phyloP scores from a whole-genome alignment of 2,329 filamentous ascomycete genomes.

The Nannizziopsis barbatae region DNA sequence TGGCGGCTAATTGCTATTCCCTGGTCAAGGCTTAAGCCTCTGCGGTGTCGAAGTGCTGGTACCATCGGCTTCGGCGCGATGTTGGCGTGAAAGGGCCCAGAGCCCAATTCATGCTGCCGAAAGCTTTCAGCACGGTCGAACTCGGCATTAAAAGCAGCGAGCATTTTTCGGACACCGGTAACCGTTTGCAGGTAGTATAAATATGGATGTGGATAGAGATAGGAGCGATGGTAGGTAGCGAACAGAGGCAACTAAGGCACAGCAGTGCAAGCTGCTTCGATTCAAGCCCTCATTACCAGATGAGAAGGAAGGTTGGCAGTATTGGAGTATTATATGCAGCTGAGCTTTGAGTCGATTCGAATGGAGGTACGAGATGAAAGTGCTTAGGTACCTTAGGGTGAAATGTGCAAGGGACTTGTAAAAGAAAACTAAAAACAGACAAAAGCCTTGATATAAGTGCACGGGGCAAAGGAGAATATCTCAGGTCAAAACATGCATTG shows the following conservation, averaged over 20 bases:
- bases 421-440: too few relatives aligned
- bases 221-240: background rate
- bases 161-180: background rate
- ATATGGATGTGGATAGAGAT: background rate
- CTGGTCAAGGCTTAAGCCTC: conserved; percentile 73
- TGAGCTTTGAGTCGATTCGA: too few relatives aligned
- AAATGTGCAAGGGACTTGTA: too few relatives aligned
- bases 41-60: conserved; percentile 51
- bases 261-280: conserved; percentile 2
- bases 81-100: conserved; percentile 17
- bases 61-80: background rate
- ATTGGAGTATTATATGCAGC: background rate
- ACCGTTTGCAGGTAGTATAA: background rate
- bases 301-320: background rate
- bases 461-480: too few relatives aligned
- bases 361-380: too few relatives aligned
- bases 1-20: conserved; percentile 12
- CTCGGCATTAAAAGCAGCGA: conserved; percentile 5
- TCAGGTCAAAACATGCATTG: too few relatives aligned
- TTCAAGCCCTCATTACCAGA: conserved; percentile 1
- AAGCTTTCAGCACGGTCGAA: conserved; percentile 1
- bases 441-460: too few relatives aligned
- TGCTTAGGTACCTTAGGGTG: too few relatives aligned
- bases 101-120: background rate
- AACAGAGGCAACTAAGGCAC: background rate